phyloP scores from a whole-genome alignment of 805 yeast genomes.

The Saccharomycopsis fermentans region DNA sequence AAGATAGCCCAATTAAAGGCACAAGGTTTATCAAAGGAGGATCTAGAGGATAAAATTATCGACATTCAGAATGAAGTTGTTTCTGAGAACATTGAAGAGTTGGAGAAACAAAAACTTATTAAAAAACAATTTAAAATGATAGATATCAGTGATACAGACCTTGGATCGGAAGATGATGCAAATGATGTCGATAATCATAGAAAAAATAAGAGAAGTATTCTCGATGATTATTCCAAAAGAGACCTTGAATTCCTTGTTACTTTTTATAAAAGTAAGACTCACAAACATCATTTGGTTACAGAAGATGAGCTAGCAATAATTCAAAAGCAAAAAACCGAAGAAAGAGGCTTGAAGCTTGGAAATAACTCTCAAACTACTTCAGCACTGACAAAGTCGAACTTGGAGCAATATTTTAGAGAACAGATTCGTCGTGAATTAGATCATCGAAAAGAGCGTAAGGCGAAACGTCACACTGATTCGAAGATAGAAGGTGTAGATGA shows the following conservation, averaged over 20 bases:
- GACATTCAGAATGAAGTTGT: slow-evolving; percentile 17
- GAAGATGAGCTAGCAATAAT: slow-evolving; percentile 46
- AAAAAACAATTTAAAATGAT: slow-evolving; percentile 16
- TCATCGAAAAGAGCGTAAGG: slow-evolving; percentile 28
- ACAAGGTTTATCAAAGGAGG: slow-evolving; percentile 9
- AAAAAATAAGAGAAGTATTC: slow-evolving; percentile 6
- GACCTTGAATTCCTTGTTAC: slow-evolving; percentile 16
- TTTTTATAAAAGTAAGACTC: slow-evolving; percentile 28
- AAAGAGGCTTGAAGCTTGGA: slow-evolving; percentile 9
- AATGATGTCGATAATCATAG: not conserved
- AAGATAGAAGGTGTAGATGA: slow-evolving; percentile 10
- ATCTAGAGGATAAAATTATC: slow-evolving; percentile 12
- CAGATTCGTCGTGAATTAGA: slow-evolving; percentile 25
- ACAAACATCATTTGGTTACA: slow-evolving; percentile 58
- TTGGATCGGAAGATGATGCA: not conserved
- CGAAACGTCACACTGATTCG: slow-evolving; percentile 30
- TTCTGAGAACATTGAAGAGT: slow-evolving; percentile 15
- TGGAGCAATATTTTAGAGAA: slow-evolving; percentile 11
- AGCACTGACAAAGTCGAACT: slow-evolving; percentile 1
- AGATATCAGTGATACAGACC: slow-evolving; percentile 15
- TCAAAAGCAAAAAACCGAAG: slow-evolving; percentile 22
- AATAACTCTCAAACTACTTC: not conserved
- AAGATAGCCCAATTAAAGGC: slow-evolving; percentile 4
- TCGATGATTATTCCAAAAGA: slow-evolving; percentile 13
- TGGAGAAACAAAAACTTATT: slow-evolving; percentile 16